phyloP scores from a whole-genome alignment of 306 rosid species.

The Lagenaria siceraria region DNA sequence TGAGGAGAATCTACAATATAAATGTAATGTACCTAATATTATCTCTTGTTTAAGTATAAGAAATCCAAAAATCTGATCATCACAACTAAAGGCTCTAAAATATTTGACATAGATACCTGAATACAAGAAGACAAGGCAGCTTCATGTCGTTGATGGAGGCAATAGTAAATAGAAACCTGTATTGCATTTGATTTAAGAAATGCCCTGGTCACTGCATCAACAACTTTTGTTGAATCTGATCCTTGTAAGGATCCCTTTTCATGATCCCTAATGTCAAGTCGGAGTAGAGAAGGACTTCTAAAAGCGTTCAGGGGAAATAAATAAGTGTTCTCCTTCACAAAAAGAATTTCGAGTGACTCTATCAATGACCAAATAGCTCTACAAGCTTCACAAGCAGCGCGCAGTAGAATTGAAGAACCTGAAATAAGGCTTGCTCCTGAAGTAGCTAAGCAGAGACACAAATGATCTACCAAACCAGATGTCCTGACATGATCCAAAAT shows the following conservation, averaged over 20 bases:
- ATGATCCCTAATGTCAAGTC: conserved; percentile 32
- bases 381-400: conserved; percentile 86
- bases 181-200: conserved; percentile 66
- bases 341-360: conserved; percentile 53
- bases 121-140: conserved; percentile 57
- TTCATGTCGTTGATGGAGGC: conserved; percentile 78
- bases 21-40: conserved; percentile 2
- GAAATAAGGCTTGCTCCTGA: conserved; percentile 78
- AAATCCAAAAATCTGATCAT: neutral
- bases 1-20: conserved; percentile 56
- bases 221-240: conserved; percentile 47
- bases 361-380: conserved; percentile 71
- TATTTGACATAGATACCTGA: conserved; percentile 46
- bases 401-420: conserved; percentile 71
- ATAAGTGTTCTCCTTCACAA: conserved; percentile 31
- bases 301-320: conserved; percentile 61
- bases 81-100: neutral
- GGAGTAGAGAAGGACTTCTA: conserved; percentile 37
- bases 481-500: conserved; percentile 79
- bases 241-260: conserved; percentile 36
- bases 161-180: conserved; percentile 71
- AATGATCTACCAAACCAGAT: conserved; percentile 65
- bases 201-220: conserved; percentile 62
- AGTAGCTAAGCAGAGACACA: conserved; percentile 62
- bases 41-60: neutral